Conservation (phyloP, 352 stramenopile genomes). For the Elongisporangium anandrum region DNA sequence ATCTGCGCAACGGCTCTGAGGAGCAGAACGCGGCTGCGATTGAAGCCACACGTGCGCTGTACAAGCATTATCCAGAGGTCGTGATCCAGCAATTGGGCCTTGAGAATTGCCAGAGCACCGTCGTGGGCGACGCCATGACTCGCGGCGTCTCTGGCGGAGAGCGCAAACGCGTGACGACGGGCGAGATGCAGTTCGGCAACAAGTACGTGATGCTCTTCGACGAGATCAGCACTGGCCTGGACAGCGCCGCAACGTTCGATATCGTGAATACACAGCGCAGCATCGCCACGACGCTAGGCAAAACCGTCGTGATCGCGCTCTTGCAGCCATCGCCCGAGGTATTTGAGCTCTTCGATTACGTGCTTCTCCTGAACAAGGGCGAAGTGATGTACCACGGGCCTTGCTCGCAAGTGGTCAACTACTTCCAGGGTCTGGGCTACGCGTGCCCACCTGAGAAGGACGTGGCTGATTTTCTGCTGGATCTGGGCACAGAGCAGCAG, state of each 20-base stretch:
- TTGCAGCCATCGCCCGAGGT: constrained; percentile 55
- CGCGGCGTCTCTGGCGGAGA: constrained; percentile 63
- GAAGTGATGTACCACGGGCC: constrained; percentile 65
- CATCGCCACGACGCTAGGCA: constrained; percentile 38
- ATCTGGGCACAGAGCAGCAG: constrained; percentile 16
- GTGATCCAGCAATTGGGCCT: constrained; percentile 36
- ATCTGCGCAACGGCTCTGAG: constrained; percentile 13
- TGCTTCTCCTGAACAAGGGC: constrained; percentile 49
- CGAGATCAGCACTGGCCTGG: constrained; percentile 90
- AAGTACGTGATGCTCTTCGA: constrained; percentile 79
- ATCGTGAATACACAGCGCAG: constrained; percentile 77
- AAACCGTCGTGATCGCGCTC: constrained; percentile 52
- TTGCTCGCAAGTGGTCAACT: constrained; percentile 25
- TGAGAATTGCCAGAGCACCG: constrained; percentile 31
- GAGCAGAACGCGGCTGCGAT: constrained; percentile 1
- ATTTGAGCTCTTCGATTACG: constrained; percentile 50
- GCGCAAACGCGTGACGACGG: constrained; percentile 59
- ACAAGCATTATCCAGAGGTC: constrained; percentile 30
- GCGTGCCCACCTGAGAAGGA: constrained; percentile 27
- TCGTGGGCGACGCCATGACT: constrained; percentile 30
- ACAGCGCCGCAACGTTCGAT: constrained; percentile 87
- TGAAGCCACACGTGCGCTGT: constrained; percentile 2
- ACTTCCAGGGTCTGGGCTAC: constrained; percentile 37
- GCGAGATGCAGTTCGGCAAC: constrained; percentile 79
- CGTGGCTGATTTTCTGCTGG: constrained; percentile 20